Conservation (phyloP, 2,329 filamentous ascomycete species). For the Diaporthe citrichinensis region DNA sequence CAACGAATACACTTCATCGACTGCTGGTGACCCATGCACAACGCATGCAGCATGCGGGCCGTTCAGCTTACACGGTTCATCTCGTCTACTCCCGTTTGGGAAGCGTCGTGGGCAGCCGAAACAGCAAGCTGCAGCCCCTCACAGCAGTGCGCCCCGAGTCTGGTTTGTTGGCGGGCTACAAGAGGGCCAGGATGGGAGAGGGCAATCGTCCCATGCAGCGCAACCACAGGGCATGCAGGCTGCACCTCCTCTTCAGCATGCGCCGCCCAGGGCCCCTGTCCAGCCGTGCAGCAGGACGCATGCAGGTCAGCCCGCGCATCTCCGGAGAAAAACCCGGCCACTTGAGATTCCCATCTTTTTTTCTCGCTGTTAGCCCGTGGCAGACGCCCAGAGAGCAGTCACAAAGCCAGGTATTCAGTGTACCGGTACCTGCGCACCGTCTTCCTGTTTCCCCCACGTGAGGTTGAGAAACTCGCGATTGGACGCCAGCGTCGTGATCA, state of each 20-base stretch:
- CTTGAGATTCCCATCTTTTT: constrained; percentile 19
- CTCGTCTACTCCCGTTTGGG: constrained; percentile 27
- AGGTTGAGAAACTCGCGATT: constrained; percentile 28
- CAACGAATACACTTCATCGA: constrained; percentile 21
- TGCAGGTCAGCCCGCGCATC: constrained; percentile 30
- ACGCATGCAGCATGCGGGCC: constrained; percentile 28
- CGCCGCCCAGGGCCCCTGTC: constrained; percentile 26
- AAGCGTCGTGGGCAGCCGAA: constrained; percentile 26
- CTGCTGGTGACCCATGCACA: constrained; percentile 22
- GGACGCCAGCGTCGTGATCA: constrained; percentile 3
- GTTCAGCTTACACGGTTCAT: constrained; percentile 34
- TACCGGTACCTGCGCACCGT: constrained; percentile 31
- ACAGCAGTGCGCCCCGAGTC: constrained; percentile 16
- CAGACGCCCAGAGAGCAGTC: neutral
- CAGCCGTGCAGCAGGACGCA: constrained; percentile 34
- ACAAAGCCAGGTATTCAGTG: neutral
- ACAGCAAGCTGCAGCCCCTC: constrained; percentile 29
- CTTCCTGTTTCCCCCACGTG: constrained; percentile 18
- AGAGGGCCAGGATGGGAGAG: neutral
- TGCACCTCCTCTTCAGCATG: constrained; percentile 17
- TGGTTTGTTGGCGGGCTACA: constrained; percentile 7
- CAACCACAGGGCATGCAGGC: constrained; percentile 27
- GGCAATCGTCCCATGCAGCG: constrained; percentile 17
- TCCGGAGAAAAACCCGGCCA: constrained; percentile 30
- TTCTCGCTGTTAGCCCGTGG: neutral